Base-by-base conservation (phyloP, 495 filamentous ascomycete genomes). In the Polyplosphaeria fusca region DNA sequence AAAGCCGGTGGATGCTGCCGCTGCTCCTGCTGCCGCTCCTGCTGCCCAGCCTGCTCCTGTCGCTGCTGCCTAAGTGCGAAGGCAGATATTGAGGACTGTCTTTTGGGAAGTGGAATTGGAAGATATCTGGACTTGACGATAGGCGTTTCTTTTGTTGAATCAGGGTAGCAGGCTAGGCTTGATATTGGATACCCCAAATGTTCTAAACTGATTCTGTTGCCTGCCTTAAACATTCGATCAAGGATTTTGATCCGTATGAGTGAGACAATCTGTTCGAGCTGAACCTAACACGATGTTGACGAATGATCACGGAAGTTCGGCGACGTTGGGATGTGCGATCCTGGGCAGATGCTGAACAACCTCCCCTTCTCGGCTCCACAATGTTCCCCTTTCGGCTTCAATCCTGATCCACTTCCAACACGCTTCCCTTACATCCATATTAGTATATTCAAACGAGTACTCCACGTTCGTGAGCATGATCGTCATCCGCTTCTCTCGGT, bases 281-380 rank as follows among this genome's bases (percentile, higher is more conserved):
- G 18, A 47, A 4, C 9, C 22, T 4, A 24, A 3, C 25, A 14
- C n/a, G 4, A 27, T 19, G 23, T 26, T 28, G 13, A 16, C 3
- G 28, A 39, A 50, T 27, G 14, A 12, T 28, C 28, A 47, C 13
- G 5, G 43, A 11, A 47, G 5, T 23, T 18, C 19, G 22, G 47
- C 30, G 30, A 35, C 30, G 14, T 35, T 35, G 7, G 30, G 30
- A 35, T 35, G 28, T 14, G 23, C 28, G n/a, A 28, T 32, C 16
- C 22, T 37, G 16, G 25, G 39, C 38, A 45, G n/a, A 45, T 37
- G 51, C 27, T 49, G 45, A 30, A 59, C 40, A 9, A 52, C 14
- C 16, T 52, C 47, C 11, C 55, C 55, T 9, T 39, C 40, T 40
- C 25, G 40, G 28, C 27, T 42, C 55, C 55, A 59, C 26, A 59